Percentiles rank a stretch among this genome's conserved stretches.
phyloP scores from a whole-genome alignment of 495 filamentous ascomycete species.

The Tuber magnatum region DNA sequence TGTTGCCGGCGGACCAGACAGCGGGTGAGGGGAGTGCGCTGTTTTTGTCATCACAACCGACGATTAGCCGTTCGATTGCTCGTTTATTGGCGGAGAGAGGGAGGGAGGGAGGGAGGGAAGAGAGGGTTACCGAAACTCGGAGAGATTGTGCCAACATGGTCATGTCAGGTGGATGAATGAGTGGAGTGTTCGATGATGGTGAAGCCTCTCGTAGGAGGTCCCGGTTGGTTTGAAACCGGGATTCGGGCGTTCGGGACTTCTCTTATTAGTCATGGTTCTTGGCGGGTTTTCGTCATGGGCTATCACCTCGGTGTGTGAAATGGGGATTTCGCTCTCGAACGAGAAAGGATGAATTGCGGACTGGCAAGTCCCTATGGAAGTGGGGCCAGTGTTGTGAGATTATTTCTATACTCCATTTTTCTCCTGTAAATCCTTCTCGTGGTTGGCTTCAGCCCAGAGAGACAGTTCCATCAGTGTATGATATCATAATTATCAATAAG shows the following conservation, averaged over 20 bases:
- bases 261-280: conserved; percentile 18
- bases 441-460: background rate
- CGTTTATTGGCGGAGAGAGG: conserved; percentile 26
- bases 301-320: background rate
- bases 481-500: too few relatives aligned
- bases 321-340: background rate
- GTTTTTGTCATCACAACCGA: conserved; percentile 37
- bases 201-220: conserved; percentile 11
- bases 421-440: background rate
- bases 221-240: conserved; percentile 18
- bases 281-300: background rate
- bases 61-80: conserved; percentile 22
- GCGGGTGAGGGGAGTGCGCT: conserved; percentile 77
- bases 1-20: conserved; percentile 62
- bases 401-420: background rate
- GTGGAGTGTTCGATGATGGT: conserved; percentile 8
- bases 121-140: conserved; percentile 54
- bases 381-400: too few relatives aligned
- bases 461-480: too few relatives aligned
- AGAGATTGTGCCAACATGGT: conserved; percentile 60
- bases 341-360: background rate
- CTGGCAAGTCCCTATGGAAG: background rate
- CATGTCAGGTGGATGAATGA: conserved; percentile 17
- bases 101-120: conserved; percentile 10
- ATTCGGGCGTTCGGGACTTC: conserved; percentile 19